Evolutionary conservation across 139 green algal genomes (phyloP).

Genomic region (Chlamydomonas sp.): DNA sequence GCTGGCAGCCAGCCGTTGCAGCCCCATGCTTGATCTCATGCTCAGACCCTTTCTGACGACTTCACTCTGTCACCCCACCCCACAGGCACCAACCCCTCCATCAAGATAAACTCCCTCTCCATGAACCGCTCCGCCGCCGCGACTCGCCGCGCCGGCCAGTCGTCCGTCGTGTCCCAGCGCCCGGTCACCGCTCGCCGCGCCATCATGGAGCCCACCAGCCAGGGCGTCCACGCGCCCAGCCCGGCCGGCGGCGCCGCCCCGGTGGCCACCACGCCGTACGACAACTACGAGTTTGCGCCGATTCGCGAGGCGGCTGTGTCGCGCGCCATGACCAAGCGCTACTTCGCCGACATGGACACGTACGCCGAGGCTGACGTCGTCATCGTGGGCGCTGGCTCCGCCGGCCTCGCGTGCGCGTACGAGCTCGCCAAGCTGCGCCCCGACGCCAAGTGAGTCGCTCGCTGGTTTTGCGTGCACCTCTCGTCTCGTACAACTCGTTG

Average conservation of each 20-base stretch:
- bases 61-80: not conserved
- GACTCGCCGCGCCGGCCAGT: not conserved
- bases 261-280: constrained; percentile 40
- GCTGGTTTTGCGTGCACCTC: too few species aligned
- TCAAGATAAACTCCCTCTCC: too few species aligned
- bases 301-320: constrained; percentile 66
- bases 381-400: constrained; percentile 67
- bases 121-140: constrained; percentile 10
- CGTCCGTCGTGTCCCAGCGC: not conserved
- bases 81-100: not conserved
- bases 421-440: constrained; percentile 87
- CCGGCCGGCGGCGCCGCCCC: not conserved
- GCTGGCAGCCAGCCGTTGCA: not conserved
- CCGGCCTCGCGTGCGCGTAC: constrained; percentile 86
- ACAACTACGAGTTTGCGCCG: constrained; percentile 61
- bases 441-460: constrained; percentile 68
- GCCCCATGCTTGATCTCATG: not conserved
- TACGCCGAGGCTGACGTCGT: constrained; percentile 71
- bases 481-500: too few species aligned
- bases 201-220: not conserved
- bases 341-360: constrained; percentile 86
- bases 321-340: constrained; percentile 83
- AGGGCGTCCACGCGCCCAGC: not conserved
- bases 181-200: not conserved
- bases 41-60: not conserved